Evolutionary conservation across 345 rosid species (phyloP).

Genomic region (Isatis tinctoria): DNA sequence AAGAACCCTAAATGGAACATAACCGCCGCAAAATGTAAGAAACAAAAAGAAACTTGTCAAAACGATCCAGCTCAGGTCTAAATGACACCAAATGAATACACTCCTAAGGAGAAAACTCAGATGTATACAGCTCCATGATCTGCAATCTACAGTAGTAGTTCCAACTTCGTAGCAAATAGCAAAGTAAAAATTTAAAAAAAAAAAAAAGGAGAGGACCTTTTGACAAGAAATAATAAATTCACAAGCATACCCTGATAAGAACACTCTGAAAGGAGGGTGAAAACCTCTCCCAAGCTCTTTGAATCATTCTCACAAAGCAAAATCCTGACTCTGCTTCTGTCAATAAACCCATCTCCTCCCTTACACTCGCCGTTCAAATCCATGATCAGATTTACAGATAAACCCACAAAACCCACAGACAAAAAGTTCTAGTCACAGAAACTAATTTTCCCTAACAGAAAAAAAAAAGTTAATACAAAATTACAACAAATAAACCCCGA

Average conservation of each 20-base stretch:
- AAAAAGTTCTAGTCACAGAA: conserved; percentile 1
- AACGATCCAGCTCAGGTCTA: neutral
- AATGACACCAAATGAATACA: too few species aligned
- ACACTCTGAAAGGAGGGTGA: conserved; percentile 74
- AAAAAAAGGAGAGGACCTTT: conserved; percentile 10
- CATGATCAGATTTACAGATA: conserved; percentile 38
- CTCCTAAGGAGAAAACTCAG: too few species aligned
- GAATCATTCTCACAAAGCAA: conserved; percentile 87
- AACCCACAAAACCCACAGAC: neutral
- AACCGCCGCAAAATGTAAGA: neutral
- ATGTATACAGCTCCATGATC: conserved; percentile 18
- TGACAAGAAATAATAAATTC: neutral
- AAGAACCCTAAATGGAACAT: neutral
- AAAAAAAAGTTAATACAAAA: neutral
- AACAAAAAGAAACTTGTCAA: neutral
- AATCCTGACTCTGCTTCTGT: conserved; percentile 96
- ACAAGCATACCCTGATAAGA: conserved; percentile 77
- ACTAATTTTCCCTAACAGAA: conserved; percentile 1
- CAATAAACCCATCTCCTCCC: conserved; percentile 78
- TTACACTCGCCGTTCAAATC: conserved; percentile 59
- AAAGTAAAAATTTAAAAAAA: neutral
- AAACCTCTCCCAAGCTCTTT: conserved; percentile 68
- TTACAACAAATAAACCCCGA: neutral
- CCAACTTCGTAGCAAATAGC: neutral
- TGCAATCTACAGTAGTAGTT: neutral